These are phyloP conservation scores for Choanephora cucurbitarum DNA, from an alignment of 371 early-diverging fungal genomes.

Conservation along the genomic window DNA sequence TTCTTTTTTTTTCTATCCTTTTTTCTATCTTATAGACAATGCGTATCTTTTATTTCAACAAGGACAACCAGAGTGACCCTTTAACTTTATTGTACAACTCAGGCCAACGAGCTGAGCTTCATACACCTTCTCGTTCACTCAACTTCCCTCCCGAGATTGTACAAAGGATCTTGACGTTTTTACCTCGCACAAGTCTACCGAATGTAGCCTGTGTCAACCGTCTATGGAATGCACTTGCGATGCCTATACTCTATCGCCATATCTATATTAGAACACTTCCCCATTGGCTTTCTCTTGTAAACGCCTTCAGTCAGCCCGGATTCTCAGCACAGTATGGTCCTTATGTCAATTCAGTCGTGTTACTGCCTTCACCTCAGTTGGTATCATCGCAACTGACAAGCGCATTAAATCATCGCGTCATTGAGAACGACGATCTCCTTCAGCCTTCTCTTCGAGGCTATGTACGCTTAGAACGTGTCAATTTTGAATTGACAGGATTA, in stretches of 20 bases:
- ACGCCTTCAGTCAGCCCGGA: constrained; percentile 6
- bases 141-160: constrained; percentile 37
- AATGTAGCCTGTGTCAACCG: constrained; percentile 18
- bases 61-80: constrained; percentile 9
- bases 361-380: constrained; percentile 36
- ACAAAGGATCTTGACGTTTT: constrained; percentile 21
- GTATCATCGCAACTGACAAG: constrained; percentile 26
- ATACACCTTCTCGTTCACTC: constrained; percentile 1
- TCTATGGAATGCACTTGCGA: constrained; percentile 34
- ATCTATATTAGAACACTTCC: constrained; percentile 32
- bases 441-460: constrained; percentile 28
- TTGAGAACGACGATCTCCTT: constrained; percentile 22
- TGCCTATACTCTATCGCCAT: constrained; percentile 36
- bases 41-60: constrained; percentile 25
- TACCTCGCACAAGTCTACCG: constrained; percentile 32
- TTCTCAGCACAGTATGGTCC: constrained; percentile 14
- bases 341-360: constrained; percentile 27
- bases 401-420: constrained; percentile 11
- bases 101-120: background rate
- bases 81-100: constrained; percentile 13
- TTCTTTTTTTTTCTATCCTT: no score
- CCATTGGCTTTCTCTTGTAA: constrained; percentile 32
- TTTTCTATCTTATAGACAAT: no score
- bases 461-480: constrained; percentile 29
- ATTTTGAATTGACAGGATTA: constrained; percentile 34